Conservation (phyloP, 2,329 filamentous ascomycete genomes). For the Arachnomyces sp. region DNA sequence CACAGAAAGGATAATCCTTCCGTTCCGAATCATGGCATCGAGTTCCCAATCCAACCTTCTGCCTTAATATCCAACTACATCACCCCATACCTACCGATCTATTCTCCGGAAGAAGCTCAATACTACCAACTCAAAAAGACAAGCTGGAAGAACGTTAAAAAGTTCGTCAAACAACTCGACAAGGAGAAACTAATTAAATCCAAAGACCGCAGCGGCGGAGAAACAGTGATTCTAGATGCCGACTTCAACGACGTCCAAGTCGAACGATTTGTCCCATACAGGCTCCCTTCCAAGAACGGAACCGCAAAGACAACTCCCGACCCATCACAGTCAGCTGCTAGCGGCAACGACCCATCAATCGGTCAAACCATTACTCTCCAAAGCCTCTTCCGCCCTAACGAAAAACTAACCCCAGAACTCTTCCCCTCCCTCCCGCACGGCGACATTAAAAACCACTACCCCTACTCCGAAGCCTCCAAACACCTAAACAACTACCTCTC, state of each 20-base stretch:
- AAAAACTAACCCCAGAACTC: constrained; percentile 51
- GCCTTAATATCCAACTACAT: constrained; percentile 56
- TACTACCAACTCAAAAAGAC: constrained; percentile 63
- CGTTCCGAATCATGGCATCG: constrained; percentile 47
- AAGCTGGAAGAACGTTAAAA: constrained; percentile 62
- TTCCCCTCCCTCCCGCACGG: constrained; percentile 38
- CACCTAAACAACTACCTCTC: constrained; percentile 53
- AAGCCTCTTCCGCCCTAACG: constrained; percentile 50
- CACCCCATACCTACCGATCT: constrained; percentile 58
- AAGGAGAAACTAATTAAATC: constrained; percentile 56
- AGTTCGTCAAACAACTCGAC: constrained; percentile 61
- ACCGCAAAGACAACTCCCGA: constrained; percentile 33
- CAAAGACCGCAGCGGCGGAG: constrained; percentile 58
- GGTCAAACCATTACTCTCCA: constrained; percentile 41
- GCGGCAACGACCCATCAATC: constrained; percentile 23
- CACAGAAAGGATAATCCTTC: constrained; percentile 50
- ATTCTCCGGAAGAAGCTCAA: constrained; percentile 47
- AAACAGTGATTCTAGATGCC: constrained; percentile 57
- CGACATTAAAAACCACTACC: constrained; percentile 51
- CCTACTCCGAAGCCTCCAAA: constrained; percentile 51
- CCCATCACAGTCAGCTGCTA: constrained; percentile 24
- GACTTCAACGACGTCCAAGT: constrained; percentile 54
- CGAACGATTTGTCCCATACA: constrained; percentile 54
- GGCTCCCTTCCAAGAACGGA: constrained; percentile 51
- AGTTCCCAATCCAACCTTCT: constrained; percentile 58